phyloP scores from a whole-genome alignment of 805 yeast species.

The Priceomyces haplophilus region DNA sequence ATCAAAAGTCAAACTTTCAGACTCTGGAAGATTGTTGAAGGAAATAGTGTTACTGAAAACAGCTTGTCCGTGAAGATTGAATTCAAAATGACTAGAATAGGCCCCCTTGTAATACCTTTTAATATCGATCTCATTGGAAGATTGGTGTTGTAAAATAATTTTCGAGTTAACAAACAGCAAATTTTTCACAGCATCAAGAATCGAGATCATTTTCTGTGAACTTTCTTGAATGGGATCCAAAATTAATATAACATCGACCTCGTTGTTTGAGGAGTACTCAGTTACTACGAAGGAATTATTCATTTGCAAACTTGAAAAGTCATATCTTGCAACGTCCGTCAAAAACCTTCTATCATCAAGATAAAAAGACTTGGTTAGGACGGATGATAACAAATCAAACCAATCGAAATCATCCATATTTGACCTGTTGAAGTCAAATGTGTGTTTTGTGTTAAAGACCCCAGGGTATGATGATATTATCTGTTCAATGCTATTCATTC shows the following conservation, averaged over 20 bases:
- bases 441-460: conserved; percentile 15
- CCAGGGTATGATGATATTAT: conserved; percentile 27
- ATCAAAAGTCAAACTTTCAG: conserved; percentile 49
- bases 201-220: conserved; percentile 59
- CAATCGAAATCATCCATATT: conserved; percentile 34
- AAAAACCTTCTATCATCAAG: conserved; percentile 39
- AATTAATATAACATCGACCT: conserved; percentile 55
- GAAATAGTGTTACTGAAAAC: conserved; percentile 19
- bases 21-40: conserved; percentile 48
- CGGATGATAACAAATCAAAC: conserved; percentile 46
- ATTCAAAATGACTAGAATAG: conserved; percentile 27
- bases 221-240: conserved; percentile 71
- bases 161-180: conserved; percentile 51
- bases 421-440: conserved; percentile 16
- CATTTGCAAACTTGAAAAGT: conserved; percentile 33
- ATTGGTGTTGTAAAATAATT: conserved; percentile 58
- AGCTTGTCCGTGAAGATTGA: conserved; percentile 22
- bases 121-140: conserved; percentile 36
- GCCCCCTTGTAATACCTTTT: conserved; percentile 58
- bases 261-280: conserved; percentile 22
- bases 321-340: conserved; percentile 45
- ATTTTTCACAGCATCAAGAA: conserved; percentile 38
- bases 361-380: conserved; percentile 44
- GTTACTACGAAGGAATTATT: conserved; percentile 25
- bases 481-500: conserved; percentile 35